Evolutionary conservation across 2,329 filamentous ascomycete species (phyloP), one percentile per base, ranked within the genome.

Genomic region (Claviceps arundinis): DNA sequence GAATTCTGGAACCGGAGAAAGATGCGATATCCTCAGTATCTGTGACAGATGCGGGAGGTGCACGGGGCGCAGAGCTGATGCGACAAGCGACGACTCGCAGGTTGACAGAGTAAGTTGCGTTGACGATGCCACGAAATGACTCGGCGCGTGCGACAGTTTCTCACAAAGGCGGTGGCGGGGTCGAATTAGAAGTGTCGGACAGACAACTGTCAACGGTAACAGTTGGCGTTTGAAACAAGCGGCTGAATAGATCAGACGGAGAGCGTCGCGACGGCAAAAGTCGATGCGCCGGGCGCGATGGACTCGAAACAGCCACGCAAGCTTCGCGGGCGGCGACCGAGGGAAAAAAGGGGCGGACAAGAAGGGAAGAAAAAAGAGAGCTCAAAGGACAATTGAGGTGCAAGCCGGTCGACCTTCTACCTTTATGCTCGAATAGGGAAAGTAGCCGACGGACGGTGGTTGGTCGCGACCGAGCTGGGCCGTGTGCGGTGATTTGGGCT

Each of bases 401-500:
- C 48, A 50, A 37, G 26, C 14, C n/a, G 17, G 9, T 46, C 9
- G n/a, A 38, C 30, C n/a, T 46, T 17, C 22, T 46, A 41, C 45
- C 46, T 45, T 48, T 26, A 16, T 48, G 8, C 26, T 48, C 37
- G 34, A 34, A 48, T 17, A 11, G 19, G 50, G 42, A 48, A 50
- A 51, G 43, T 43, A 47, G 44, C 14, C 37, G 44, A 14, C 51
- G 41, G 37, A 30, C 40, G 43, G 48, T 55, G 49, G 53, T 55
- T 53, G 55, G 51, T 55, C 49, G 55, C 55, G 52, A 48, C 51
- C 37, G 51, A 52, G 49, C 42, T 34, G 51, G 24, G 44, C 52
- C 48, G 52, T 53, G 24, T 51, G 52, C 52, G 52, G 45, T 50
- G 48, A 45, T n/a, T 50, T 41, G 24, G 34, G 44, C 11, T 42